A percentile compares a stretch with the other conserved stretches of the same genome.
These are phyloP conservation scores for Nakazawaea sp. DNA, from an alignment of 805 yeast genomes.

Conservation along the genomic window DNA sequence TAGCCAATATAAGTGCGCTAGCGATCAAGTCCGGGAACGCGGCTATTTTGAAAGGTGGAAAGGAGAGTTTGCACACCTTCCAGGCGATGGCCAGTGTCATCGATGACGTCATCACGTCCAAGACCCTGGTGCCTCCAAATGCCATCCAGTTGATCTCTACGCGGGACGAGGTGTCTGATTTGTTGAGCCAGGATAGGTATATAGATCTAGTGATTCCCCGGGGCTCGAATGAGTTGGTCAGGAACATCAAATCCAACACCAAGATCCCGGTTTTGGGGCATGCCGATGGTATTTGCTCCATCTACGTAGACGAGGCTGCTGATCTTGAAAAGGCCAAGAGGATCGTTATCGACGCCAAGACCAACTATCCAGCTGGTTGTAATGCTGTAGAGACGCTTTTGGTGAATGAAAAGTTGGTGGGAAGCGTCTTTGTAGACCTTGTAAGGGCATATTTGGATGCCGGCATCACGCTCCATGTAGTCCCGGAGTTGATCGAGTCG, in stretches of 20 bases:
- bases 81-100: slow-evolving; percentile 72
- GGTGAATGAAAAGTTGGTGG: slow-evolving; percentile 39
- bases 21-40: slow-evolving; percentile 96
- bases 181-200: slow-evolving; percentile 77
- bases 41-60: slow-evolving; percentile 96
- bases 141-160: slow-evolving; percentile 86
- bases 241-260: slow-evolving; percentile 77
- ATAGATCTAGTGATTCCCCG: slow-evolving; percentile 96
- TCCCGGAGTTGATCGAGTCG: slow-evolving; percentile 38
- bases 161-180: slow-evolving; percentile 82
- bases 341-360: slow-evolving; percentile 79
- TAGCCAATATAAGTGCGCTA: slow-evolving; percentile 93
- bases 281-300: slow-evolving; percentile 96
- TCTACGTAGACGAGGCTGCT: slow-evolving; percentile 73
- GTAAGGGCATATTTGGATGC: slow-evolving; percentile 40
- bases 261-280: slow-evolving; percentile 97
- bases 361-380: slow-evolving; percentile 98
- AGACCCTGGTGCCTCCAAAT: slow-evolving; percentile 69
- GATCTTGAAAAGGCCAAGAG: slow-evolving; percentile 71
- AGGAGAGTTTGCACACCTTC: slow-evolving; percentile 84
- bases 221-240: slow-evolving; percentile 92
- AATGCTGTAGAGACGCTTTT: slow-evolving; percentile 90
- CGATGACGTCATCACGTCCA: slow-evolving; percentile 41
- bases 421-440: slow-evolving; percentile 13
- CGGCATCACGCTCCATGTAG: slow-evolving; percentile 70